These are phyloP conservation scores for Polytrichum formosum DNA, from an alignment of 225 moss, liverwort and hornwort genomes.

Conservation along the genomic window DNA sequence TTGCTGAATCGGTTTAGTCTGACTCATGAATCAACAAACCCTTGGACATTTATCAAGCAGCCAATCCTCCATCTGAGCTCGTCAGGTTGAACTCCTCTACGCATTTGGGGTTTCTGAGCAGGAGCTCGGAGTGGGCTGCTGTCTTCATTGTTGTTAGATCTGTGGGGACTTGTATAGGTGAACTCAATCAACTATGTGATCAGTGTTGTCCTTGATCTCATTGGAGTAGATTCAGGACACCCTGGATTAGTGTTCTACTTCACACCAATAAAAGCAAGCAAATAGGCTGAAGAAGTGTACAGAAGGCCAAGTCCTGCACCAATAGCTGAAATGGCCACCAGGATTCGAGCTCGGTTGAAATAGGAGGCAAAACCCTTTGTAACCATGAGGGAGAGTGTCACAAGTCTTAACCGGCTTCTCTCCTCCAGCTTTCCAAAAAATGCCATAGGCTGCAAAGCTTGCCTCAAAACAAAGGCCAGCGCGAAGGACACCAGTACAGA, in stretches of 20 bases:
- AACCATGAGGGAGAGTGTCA: slow-evolving; percentile 73
- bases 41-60: no score
- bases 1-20: no score
- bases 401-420: slow-evolving; percentile 66
- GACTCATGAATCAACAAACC: no score
- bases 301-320: slow-evolving; percentile 25
- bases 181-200: no score
- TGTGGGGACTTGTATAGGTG: no score
- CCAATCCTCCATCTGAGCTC: no score
- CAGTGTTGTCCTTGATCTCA: no score
- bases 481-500: slow-evolving; percentile 43
- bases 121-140: no score
- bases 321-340: slow-evolving; percentile 25
- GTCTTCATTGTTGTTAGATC: no score
- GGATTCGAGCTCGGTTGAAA: slow-evolving; percentile 56
- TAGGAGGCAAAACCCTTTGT: slow-evolving; percentile 59
- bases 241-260: slow-evolving; percentile 18
- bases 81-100: no score
- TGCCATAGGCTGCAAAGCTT: slow-evolving; percentile 50
- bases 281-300: slow-evolving; percentile 27
- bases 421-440: slow-evolving; percentile 80
- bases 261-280: slow-evolving; percentile 39
- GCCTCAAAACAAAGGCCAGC: slow-evolving; percentile 54
- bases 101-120: no score
- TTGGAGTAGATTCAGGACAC: background rate